Evolutionary conservation across 2,329 filamentous ascomycete species (phyloP), one percentile per base, ranked within the genome.

Genomic region (Alternaria consortialis): DNA sequence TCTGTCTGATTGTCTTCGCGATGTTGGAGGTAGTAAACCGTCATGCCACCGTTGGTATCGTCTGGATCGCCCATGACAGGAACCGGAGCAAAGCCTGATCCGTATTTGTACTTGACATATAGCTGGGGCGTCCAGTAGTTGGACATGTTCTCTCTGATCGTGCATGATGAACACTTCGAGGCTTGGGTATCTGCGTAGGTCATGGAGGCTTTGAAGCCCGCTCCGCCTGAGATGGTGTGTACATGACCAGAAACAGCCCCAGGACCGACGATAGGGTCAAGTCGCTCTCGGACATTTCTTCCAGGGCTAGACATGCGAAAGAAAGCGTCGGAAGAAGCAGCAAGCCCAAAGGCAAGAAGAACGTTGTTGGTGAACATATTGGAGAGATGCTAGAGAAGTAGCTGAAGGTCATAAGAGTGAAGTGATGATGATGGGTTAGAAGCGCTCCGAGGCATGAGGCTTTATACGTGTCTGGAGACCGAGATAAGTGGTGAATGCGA

Each of bases 51-150:
- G n/a, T 67, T 70, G 37, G 70, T 73, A 17, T 74, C 72, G 39
- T 73, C 67, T n/a, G 67, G 82, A 56, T 86, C 85, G 13, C 85
- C 85, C 43, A 80, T 76, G 53, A 85, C 81, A 8, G 88, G 83
- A 17, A 93, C 91, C 36, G 85, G 83, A 76, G 89, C 86, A 67
- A 92, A 74, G 6, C 55, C 47, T 31, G 67, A 71, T 25, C 67
- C 70, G 42, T 76, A 69, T 53, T 74, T 68, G 27, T 66, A 65
- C 65, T 90, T 77, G 69, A 90, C 93, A 80, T 89, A 93, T 3
- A 94, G 80, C 29, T 83, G 82, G 1, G 91, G 91, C 57, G 89
- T 88, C 91, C 91, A 94, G 82, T 94, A 94, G 78, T 90, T 90
- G 68, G 86, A 90, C 74, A 70, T 65, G 12, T 70, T 65, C 25